Evolutionary conservation across 2,329 filamentous ascomycete species (phyloP).

Genomic region (Fusarium coicis): DNA sequence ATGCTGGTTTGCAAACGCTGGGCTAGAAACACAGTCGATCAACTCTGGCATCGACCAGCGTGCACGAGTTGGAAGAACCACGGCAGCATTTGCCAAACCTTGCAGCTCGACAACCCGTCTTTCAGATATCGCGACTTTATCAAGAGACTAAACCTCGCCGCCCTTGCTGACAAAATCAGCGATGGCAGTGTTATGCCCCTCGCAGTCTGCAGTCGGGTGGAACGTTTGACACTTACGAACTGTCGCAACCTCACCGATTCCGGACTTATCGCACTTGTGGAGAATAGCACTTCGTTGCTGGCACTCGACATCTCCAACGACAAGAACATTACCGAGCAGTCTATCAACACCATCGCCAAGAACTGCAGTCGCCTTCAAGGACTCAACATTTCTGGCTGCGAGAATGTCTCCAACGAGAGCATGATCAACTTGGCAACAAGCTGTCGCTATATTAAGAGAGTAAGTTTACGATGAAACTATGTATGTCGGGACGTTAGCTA

Average conservation of each 20-base stretch:
- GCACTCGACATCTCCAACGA: constrained; percentile 91
- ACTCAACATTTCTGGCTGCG: constrained; percentile 90
- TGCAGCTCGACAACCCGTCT: constrained; percentile 77
- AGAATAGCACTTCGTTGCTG: constrained; percentile 82
- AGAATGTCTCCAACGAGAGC: constrained; percentile 85
- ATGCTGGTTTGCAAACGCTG: constrained; percentile 96
- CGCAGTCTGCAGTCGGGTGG: constrained; percentile 86
- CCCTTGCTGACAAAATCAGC: constrained; percentile 78
- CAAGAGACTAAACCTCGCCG: constrained; percentile 89
- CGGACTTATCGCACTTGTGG: constrained; percentile 82
- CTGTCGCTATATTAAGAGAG: constrained; percentile 88
- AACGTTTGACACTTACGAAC: constrained; percentile 91
- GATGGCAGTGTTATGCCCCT: constrained; percentile 90
- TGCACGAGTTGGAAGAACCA: constrained; percentile 90
- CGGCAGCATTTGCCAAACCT: constrained; percentile 80
- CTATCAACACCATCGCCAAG: constrained; percentile 79
- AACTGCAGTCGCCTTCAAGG: constrained; percentile 90
- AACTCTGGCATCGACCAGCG: constrained; percentile 93
- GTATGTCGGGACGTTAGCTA: constrained; percentile 1
- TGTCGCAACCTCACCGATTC: constrained; percentile 87
- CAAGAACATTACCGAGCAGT: constrained; percentile 84
- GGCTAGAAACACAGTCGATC: constrained; percentile 90
- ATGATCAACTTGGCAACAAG: constrained; percentile 82
- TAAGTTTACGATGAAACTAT: constrained; percentile 55
- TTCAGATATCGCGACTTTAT: constrained; percentile 93